phyloP scores from a whole-genome alignment of 2,329 filamentous ascomycete genomes.

The Fusarium brevicatenulatum region DNA sequence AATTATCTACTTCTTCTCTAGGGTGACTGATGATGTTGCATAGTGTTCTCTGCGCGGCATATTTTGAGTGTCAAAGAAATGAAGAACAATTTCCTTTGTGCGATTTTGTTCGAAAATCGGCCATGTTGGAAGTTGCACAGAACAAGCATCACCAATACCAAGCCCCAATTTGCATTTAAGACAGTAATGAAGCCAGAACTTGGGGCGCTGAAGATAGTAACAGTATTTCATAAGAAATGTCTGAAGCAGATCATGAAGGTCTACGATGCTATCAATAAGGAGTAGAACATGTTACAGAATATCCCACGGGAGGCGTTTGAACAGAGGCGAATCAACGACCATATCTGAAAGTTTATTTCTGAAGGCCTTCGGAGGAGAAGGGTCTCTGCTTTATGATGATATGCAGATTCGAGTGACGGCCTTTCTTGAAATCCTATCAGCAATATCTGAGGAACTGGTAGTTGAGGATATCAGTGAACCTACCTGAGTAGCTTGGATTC shows the following conservation, averaged over 20 bases:
- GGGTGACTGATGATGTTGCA: background rate
- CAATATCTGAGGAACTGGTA: fast-evolving
- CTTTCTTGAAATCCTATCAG: background rate
- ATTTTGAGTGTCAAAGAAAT: background rate
- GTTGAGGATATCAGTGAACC: background rate
- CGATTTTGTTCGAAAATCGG: background rate
- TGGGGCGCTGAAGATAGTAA: background rate
- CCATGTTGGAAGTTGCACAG: background rate
- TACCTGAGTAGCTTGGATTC: too few species aligned
- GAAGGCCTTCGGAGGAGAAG: fast-evolving
- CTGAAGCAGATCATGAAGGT: background rate
- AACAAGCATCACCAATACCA: background rate
- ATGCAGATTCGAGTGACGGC: background rate
- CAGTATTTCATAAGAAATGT: background rate
- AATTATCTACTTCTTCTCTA: background rate
- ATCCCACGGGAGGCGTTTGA: background rate
- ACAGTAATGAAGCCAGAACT: background rate
- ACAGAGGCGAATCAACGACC: fast-evolving
- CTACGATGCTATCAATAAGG: background rate
- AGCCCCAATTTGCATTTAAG: background rate
- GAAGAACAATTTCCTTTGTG: background rate
- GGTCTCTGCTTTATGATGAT: fast-evolving
- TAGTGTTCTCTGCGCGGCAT: background rate
- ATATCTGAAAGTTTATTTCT: fast-evolving
- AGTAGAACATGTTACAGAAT: background rate